Conservation (phyloP, 352 stramenopile genomes). For the Phytophthora ohioensis region DNA sequence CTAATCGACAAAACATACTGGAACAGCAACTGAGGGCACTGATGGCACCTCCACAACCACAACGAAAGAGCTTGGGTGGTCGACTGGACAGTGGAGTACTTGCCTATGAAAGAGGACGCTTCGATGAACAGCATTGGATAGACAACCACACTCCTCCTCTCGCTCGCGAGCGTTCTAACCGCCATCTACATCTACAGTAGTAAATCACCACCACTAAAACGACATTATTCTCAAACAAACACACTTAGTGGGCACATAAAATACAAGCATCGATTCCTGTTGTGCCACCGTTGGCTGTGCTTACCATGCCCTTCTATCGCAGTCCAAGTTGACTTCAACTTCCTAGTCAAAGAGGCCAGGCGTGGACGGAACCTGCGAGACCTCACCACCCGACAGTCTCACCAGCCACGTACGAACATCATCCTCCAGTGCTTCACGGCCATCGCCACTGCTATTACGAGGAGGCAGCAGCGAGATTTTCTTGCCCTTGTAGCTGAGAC, state of each 20-base stretch:
- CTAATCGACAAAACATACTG: constrained; percentile 34
- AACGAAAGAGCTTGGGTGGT: not conserved
- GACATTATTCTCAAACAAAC: too few species aligned
- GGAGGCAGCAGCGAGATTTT: constrained; percentile 62
- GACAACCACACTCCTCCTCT: constrained; percentile 28
- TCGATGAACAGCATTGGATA: constrained; percentile 48
- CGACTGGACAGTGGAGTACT: constrained; percentile 15
- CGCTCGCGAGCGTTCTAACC: constrained; percentile 31
- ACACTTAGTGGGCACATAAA: constrained; percentile 16
- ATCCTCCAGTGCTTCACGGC: constrained; percentile 37
- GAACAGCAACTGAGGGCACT: constrained; percentile 36
- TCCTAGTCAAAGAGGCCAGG: constrained; percentile 51
- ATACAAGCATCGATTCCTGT: constrained; percentile 25
- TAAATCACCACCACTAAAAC: too few species aligned
- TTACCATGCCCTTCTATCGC: constrained; percentile 14
- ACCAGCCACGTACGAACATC: constrained; percentile 68
- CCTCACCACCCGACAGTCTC: constrained; percentile 65
- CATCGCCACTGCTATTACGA: constrained; percentile 13
- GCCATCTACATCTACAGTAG: constrained; percentile 1
- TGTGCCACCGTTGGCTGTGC: not conserved
- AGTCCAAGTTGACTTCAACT: not conserved
- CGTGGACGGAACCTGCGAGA: constrained; percentile 52
- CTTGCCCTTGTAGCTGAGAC: constrained; percentile 65
- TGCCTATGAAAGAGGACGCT: constrained; percentile 33
- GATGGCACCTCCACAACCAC: not conserved